Base-by-base conservation (phyloP, 305 asterid genomes). In the Rubia peregrina region DNA sequence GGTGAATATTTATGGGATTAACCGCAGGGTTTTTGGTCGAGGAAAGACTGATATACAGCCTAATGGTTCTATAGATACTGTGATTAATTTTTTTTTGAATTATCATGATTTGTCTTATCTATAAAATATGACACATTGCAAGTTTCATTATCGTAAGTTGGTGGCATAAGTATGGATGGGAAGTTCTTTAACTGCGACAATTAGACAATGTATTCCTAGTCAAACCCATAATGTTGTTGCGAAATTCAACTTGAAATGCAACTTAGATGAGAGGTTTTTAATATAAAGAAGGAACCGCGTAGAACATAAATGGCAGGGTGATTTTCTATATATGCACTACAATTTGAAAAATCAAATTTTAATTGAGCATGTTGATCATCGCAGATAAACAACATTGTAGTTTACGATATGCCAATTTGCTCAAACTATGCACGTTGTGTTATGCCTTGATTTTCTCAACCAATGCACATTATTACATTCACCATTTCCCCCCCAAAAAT, bases 191-290 rank as follows among this genome's bases (percentile, higher is more conserved):
- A 26, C 2, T 74, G 21, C 93, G 88, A 73, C 77, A 69, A 77
- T 61, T 85, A 26, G 93, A 90, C 0, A 38, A 53, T 79, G 83
- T 36, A 75, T 82, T 42, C 80, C 87, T 43, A 82, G 90, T 80
- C 93, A 89, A 75, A 85, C 87, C 5, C 86, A 93, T 64, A 74
- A 76, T 5, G 89, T 90, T 16, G 89, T 84, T 10, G 77, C 88
- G 2, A 26, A 26, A 26, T 26, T 26, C 30, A 26, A 26, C 30
- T 0, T 26, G 30, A 26, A 26, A 26, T 78, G 84, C 78, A 69
- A 78, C 49, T 74, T 80, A 77, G 87, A 75, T 0, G 88, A 87
- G 83, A 68, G 59, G 19, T 70, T 87, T 7, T 75, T 80, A 30
- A 19, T 40, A n/a, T 22, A 46, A 42, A 80, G 77, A 42, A 75